A percentile compares a stretch with the other conserved stretches of the same genome.
Conservation (phyloP, 2,329 filamentous ascomycete species). For the Exophiala sideris region DNA sequence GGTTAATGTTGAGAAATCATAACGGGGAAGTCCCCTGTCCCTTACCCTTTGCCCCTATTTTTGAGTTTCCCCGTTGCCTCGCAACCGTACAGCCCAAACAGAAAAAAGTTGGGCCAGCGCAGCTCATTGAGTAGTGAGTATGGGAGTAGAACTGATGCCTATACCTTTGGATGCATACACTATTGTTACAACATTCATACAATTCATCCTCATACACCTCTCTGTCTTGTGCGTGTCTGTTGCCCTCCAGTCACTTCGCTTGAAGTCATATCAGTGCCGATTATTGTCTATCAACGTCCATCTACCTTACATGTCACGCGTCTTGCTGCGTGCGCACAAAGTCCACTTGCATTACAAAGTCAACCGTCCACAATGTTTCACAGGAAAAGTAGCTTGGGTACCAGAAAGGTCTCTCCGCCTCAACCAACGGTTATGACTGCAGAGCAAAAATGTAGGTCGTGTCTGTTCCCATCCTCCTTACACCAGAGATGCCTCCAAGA, state of each 20-base stretch:
- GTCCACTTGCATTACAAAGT: slow-evolving; percentile 1
- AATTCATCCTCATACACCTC: too few relatives aligned
- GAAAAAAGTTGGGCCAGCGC: too few relatives aligned
- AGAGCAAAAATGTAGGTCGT: slow-evolving; percentile 45
- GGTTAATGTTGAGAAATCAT: too few relatives aligned
- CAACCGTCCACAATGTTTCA: slow-evolving; percentile 37
- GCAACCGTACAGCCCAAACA: too few relatives aligned
- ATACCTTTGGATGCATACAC: too few relatives aligned
- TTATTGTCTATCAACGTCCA: neutral
- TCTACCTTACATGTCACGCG: neutral
- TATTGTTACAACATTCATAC: too few relatives aligned
- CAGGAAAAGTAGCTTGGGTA: slow-evolving; percentile 33
- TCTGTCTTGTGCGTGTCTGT: neutral
- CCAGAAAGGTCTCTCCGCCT: slow-evolving; percentile 46
- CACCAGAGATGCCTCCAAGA: slow-evolving; percentile 16
- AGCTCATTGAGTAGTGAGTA: too few relatives aligned
- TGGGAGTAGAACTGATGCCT: too few relatives aligned
- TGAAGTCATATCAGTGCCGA: neutral
- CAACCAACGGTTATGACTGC: slow-evolving; percentile 46
- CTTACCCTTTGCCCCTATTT: too few relatives aligned
- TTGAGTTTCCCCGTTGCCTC: too few relatives aligned
- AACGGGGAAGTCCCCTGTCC: too few relatives aligned
- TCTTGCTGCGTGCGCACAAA: slow-evolving; percentile 14
- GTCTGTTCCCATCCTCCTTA: neutral
- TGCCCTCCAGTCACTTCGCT: neutral